A percentile compares a stretch with the other conserved stretches of the same genome.
Evolutionary conservation across 1,284 basidiomycete genomes (phyloP).

Genomic region (Melampsora abietis-canadensis): DNA sequence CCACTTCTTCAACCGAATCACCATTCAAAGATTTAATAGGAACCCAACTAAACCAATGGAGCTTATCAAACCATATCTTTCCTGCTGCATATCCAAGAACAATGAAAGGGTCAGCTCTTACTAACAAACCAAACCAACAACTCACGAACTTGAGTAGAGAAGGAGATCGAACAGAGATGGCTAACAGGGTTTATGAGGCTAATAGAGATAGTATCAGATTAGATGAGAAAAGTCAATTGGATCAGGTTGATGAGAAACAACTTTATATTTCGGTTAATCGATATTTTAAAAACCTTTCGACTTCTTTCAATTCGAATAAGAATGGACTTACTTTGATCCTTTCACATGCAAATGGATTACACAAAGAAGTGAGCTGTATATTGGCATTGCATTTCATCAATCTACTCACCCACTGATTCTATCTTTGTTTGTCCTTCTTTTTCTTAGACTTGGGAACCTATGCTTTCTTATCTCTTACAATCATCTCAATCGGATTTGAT

Average conservation of each 20-base stretch:
- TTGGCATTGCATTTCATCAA: neutral
- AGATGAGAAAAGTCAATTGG: neutral
- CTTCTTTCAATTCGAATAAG: conserved; percentile 43
- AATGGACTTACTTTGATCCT: conserved; percentile 66
- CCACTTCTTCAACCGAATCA: neutral
- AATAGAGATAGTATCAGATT: conserved; percentile 41
- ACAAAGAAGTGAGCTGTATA: conserved; percentile 65
- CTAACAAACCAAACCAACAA: conserved; percentile 42
- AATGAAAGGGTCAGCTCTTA: conserved; percentile 44
- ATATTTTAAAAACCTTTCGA: conserved; percentile 43
- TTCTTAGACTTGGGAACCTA: conserved; percentile 66
- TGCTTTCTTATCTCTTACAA: conserved; percentile 57
- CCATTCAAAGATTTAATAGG: conserved; percentile 45
- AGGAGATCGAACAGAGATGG: conserved; percentile 46
- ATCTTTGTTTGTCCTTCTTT: neutral
- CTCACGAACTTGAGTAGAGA: neutral
- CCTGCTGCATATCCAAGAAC: conserved; percentile 67
- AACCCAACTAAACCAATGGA: conserved; percentile 53
- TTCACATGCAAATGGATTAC: conserved; percentile 75
- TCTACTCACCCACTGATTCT: conserved; percentile 7
- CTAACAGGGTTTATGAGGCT: conserved; percentile 28
- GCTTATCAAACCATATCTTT: conserved; percentile 66
- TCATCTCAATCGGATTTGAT: conserved; percentile 52
- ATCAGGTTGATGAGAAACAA: conserved; percentile 59
- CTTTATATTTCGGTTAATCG: conserved; percentile 60